These are phyloP conservation scores for Penicillium cosmopolitanum DNA, from an alignment of 495 filamentous ascomycete species.

Conservation along the genomic window DNA sequence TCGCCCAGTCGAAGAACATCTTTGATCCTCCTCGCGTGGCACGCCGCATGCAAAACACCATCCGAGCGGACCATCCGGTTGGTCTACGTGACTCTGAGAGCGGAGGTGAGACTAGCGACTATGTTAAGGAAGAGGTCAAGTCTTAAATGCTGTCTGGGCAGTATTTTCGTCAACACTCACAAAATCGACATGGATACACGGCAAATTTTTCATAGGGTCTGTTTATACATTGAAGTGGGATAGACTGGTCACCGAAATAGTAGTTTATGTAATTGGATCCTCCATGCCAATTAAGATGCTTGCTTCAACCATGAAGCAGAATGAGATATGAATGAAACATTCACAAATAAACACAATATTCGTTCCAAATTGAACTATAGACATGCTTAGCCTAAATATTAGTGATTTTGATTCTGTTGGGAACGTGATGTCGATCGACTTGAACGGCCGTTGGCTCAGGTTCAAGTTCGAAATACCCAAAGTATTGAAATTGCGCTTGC, in stretches of 20 bases:
- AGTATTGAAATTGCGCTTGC: too few relatives aligned
- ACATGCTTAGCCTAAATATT: too few relatives aligned
- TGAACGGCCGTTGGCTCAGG: too few relatives aligned
- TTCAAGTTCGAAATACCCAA: too few relatives aligned
- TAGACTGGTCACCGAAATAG: neutral
- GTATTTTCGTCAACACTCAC: neutral
- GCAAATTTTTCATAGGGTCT: too few relatives aligned
- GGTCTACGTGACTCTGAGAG: slow-evolving; percentile 10
- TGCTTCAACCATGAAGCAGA: neutral
- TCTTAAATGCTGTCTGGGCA: neutral
- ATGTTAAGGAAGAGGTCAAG: slow-evolving; percentile 13
- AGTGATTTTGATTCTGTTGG: too few relatives aligned
- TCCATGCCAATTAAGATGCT: neutral
- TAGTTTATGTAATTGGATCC: neutral
- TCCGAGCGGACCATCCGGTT: slow-evolving; percentile 13
- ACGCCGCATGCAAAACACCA: slow-evolving; percentile 28
- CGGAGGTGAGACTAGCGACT: slow-evolving; percentile 4
- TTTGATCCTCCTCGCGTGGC: slow-evolving; percentile 39
- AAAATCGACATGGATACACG: neutral
- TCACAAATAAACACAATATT: neutral
- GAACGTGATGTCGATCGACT: too few relatives aligned
- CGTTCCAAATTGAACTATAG: too few relatives aligned
- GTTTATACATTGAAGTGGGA: too few relatives aligned
- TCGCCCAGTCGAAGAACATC: slow-evolving; percentile 40
- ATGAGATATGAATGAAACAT: slow-evolving; percentile 5